These are phyloP conservation scores for Meira miltonrushii DNA, from an alignment of 1,284 basidiomycete genomes.

Conservation along the genomic window DNA sequence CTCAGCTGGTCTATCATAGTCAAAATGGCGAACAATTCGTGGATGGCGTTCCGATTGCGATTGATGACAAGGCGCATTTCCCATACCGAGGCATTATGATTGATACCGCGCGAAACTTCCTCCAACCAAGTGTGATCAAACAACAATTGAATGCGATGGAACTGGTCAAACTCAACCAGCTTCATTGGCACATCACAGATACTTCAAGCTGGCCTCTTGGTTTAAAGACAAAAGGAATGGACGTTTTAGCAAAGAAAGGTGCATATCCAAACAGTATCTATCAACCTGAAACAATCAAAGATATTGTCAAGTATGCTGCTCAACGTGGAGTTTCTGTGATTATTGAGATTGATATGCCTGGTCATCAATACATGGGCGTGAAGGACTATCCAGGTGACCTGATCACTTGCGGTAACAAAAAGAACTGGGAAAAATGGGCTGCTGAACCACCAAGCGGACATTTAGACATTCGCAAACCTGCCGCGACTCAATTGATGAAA, in stretches of 20 bases:
- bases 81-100: slow-evolving; percentile 67
- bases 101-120: slow-evolving; percentile 70
- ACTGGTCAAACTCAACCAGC: slow-evolving; percentile 68
- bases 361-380: slow-evolving; percentile 67
- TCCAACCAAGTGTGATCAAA: slow-evolving; percentile 59
- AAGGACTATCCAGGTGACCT: slow-evolving; percentile 65
- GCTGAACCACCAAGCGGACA: slow-evolving; percentile 74
- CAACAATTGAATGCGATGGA: slow-evolving; percentile 77
- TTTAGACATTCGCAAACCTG: slow-evolving; percentile 61
- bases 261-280: slow-evolving; percentile 66
- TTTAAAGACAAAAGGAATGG: slow-evolving; percentile 58
- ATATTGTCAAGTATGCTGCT: slow-evolving; percentile 68
- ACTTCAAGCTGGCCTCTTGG: slow-evolving; percentile 64
- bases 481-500: neutral
- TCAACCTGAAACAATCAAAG: slow-evolving; percentile 60
- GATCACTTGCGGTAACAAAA: slow-evolving; percentile 65
- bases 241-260: slow-evolving; percentile 63
- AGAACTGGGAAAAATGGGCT: slow-evolving; percentile 59
- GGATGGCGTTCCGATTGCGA: slow-evolving; percentile 54
- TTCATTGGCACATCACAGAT: slow-evolving; percentile 73
- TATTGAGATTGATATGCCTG: slow-evolving; percentile 69
- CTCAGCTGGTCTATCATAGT: slow-evolving; percentile 61
- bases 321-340: slow-evolving; percentile 73
- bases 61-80: slow-evolving; percentile 55
- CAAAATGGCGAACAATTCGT: slow-evolving; percentile 56